Evolutionary conservation across 805 yeast genomes (phyloP), one percentile per base, ranked within the genome.

Genomic region (Candida multigemmis): DNA sequence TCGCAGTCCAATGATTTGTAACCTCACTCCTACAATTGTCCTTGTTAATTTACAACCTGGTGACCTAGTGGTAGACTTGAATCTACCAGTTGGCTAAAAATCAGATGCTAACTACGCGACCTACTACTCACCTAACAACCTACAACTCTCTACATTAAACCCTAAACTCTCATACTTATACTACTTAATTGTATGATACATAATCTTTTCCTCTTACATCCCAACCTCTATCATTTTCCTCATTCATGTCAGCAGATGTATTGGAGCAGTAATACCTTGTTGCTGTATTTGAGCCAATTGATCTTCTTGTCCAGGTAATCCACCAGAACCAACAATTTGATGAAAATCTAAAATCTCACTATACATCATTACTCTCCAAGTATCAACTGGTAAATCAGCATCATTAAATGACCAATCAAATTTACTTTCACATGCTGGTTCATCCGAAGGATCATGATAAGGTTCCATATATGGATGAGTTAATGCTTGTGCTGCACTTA

Each of bases 361-460:
- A 59, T 91, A 91, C 95, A 91, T 89, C 97, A 91, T 89, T 12
- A 86, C 94, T 60, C 94, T 77, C 98, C 98, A 89, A 9, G 96
- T 85, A 47, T 91, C 97, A 11, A 91, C 91, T 3, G 97, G 96
- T 43, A 89, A 68, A 55, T 89, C 98, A 0, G 96, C 97, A 42
- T 93, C 97, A 53, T 91, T 89, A 56, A 89, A 89, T 45, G 91
- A 78, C 99, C 99, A 91, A 56, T 91, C 98, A 46, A 91, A 91
- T 50, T 80, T 81, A 40, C 80, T 83, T 25, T 77, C 84, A 16
- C 97, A 95, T 4, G 73, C 80, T 2, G 99, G 98, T 58, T 91
- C 99, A 56, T 91, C 99, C 4, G 86, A 72, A 17, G 97, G 95
- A 48, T 91, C 98, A 53, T 91, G 98, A 55, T 89, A 91, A 8